These are phyloP conservation scores for Tetradesmus lagerheimii DNA, from an alignment of 139 green algal species.

Conservation along the genomic window DNA sequence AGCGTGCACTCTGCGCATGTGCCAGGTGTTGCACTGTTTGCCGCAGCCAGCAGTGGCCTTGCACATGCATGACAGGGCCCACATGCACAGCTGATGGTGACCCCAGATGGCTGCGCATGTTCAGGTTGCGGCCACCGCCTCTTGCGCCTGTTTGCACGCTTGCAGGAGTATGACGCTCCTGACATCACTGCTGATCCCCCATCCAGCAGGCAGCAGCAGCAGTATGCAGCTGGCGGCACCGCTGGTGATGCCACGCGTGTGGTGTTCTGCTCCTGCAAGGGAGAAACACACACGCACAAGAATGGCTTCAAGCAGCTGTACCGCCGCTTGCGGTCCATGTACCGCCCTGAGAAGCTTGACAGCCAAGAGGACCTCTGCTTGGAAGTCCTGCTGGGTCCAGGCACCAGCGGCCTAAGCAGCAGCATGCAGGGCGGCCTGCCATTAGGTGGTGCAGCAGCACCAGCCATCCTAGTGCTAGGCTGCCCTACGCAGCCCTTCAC, in stretches of 20 bases:
- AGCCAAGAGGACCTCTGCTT: constrained; percentile 52
- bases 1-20: background rate
- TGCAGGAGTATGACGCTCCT: constrained; percentile 8
- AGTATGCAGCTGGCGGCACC: background rate
- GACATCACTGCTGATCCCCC: background rate
- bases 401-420: constrained; percentile 12
- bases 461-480: constrained; percentile 80
- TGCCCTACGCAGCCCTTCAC: constrained; percentile 79
- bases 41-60: too few species aligned
- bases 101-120: too few species aligned
- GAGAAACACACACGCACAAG: constrained; percentile 75
- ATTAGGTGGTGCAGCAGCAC: background rate
- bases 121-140: background rate
- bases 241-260: constrained; percentile 44
- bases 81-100: too few species aligned
- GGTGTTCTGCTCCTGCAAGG: constrained; percentile 71
- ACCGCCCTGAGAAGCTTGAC: constrained; percentile 64
- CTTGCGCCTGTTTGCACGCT: background rate
- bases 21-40: too few species aligned
- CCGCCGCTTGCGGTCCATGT: constrained; percentile 66
- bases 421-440: constrained; percentile 14
- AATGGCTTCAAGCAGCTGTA: constrained; percentile 82
- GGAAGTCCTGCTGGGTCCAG: constrained; percentile 36
- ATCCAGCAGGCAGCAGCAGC: background rate
- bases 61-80: background rate